Percentiles rank a stretch among this genome's conserved stretches.
Conservation (phyloP, 2,329 filamentous ascomycete species). For the Pezicula radicicola region DNA sequence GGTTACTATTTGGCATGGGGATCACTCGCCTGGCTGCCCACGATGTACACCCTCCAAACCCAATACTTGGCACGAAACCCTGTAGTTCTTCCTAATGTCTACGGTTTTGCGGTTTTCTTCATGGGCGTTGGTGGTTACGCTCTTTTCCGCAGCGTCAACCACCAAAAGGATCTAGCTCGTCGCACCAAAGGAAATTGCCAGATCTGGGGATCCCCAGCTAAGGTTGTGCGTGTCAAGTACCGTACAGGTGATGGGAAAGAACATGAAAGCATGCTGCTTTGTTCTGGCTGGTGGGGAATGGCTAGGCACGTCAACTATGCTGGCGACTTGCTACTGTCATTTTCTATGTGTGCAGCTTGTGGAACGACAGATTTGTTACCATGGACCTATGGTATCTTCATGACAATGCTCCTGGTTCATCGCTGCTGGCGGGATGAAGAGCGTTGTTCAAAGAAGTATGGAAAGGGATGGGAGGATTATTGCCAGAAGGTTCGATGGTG, state of each 20-base stretch:
- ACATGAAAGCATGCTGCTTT: conserved; percentile 36
- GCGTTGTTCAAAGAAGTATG: conserved; percentile 42
- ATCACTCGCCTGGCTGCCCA: conserved; percentile 41
- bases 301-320: conserved; percentile 39
- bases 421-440: conserved; percentile 43
- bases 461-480: conserved; percentile 40
- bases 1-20: conserved; percentile 41
- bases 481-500: conserved; percentile 38
- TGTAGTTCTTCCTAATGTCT: conserved; percentile 22
- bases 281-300: conserved; percentile 38
- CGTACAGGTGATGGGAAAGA: conserved; percentile 37
- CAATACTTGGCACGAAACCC: conserved; percentile 44
- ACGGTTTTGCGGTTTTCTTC: conserved; percentile 24
- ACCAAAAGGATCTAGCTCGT: conserved; percentile 41
- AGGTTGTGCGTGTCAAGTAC: conserved; percentile 36
- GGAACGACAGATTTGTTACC: conserved; percentile 35
- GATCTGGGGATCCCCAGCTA: conserved; percentile 40
- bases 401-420: conserved; percentile 41
- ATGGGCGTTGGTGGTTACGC: conserved; percentile 36
- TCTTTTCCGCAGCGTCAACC: conserved; percentile 42
- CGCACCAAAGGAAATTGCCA: conserved; percentile 34
- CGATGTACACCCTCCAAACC: conserved; percentile 43
- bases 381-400: conserved; percentile 43
- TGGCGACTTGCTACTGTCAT: conserved; percentile 36
- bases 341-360: conserved; percentile 38